A percentile compares a stretch with the other conserved stretches of the same genome.
Conservation (phyloP, 2,329 filamentous ascomycete species). For the Sclerotinia glacialis region DNA sequence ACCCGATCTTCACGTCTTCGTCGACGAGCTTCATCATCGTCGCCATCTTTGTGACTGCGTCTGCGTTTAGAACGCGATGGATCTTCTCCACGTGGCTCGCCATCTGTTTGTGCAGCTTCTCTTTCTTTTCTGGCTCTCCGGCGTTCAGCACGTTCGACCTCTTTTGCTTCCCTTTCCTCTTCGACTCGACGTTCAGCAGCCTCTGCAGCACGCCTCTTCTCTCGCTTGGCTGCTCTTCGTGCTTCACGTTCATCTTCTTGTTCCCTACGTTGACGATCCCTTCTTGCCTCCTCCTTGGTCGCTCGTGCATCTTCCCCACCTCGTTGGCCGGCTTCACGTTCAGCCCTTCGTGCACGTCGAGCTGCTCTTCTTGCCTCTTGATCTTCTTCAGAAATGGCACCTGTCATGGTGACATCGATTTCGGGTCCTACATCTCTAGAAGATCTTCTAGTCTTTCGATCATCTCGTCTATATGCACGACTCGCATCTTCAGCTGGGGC, state of each 20-base stretch:
- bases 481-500: conserved; percentile 52
- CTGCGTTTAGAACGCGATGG: conserved; percentile 47
- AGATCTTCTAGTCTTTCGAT: conserved; percentile 40
- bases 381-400: conserved; percentile 52
- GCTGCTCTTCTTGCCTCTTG: conserved; percentile 61
- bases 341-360: conserved; percentile 57
- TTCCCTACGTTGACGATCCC: conserved; percentile 53
- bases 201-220: conserved; percentile 48
- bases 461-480: conserved; percentile 38
- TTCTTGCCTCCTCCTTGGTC: conserved; percentile 55
- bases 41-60: conserved; percentile 47
- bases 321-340: conserved; percentile 50
- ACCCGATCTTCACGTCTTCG: conserved; percentile 54
- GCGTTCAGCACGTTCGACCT: conserved; percentile 49
- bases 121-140: conserved; percentile 47
- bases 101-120: conserved; percentile 44
- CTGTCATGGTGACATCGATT: conserved; percentile 44
- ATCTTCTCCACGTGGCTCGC: conserved; percentile 47
- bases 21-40: conserved; percentile 55
- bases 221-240: conserved; percentile 54
- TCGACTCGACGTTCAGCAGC: conserved; percentile 40
- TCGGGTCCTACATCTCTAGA: conserved; percentile 48
- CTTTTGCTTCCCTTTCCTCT: conserved; percentile 33
- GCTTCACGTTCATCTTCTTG: conserved; percentile 61
- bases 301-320: conserved; percentile 53